phyloP scores from a whole-genome alignment of 2,329 filamentous ascomycete genomes.

The Fusarium brachygibbosum region DNA sequence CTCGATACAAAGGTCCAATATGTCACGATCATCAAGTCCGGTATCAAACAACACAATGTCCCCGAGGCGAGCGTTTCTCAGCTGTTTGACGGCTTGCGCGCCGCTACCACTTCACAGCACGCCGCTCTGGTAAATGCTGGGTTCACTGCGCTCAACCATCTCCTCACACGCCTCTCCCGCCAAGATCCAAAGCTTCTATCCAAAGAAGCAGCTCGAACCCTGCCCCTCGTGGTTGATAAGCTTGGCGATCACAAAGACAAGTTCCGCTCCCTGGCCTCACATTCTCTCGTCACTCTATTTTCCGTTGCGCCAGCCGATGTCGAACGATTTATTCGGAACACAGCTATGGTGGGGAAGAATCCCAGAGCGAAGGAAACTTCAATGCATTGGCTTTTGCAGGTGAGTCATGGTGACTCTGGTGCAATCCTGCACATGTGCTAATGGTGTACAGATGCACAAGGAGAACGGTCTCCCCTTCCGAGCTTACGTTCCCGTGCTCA shows the following conservation, averaged over 20 bases:
- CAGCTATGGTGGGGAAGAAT: constrained; percentile 84
- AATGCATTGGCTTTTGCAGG: constrained; percentile 87
- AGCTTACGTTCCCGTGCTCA: constrained; percentile 83
- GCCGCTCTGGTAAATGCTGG: constrained; percentile 83
- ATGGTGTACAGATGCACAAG: constrained; percentile 76
- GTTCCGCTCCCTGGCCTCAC: constrained; percentile 78
- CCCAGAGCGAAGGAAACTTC: constrained; percentile 85
- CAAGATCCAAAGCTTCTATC: constrained; percentile 83
- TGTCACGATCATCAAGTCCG: constrained; percentile 82
- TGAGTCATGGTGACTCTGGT: constrained; percentile 53
- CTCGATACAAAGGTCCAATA: constrained; percentile 78
- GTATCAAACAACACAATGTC: constrained; percentile 93
- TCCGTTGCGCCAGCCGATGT: constrained; percentile 77
- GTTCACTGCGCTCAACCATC: constrained; percentile 88
- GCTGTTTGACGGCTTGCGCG: constrained; percentile 85
- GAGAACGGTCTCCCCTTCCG: constrained; percentile 85
- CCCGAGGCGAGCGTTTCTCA: constrained; percentile 78
- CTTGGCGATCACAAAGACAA: constrained; percentile 92
- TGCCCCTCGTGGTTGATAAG: constrained; percentile 84
- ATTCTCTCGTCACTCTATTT: constrained; percentile 84
- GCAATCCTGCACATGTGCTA: constrained; percentile 14
- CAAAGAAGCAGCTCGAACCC: constrained; percentile 77
- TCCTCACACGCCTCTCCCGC: constrained; percentile 86
- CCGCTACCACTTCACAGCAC: constrained; percentile 81
- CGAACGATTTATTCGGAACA: constrained; percentile 83